A percentile compares a stretch with the other conserved stretches of the same genome.
These are phyloP conservation scores for Pseudogymnoascus sp. DNA, from an alignment of 2,329 filamentous ascomycete species.

Conservation along the genomic window DNA sequence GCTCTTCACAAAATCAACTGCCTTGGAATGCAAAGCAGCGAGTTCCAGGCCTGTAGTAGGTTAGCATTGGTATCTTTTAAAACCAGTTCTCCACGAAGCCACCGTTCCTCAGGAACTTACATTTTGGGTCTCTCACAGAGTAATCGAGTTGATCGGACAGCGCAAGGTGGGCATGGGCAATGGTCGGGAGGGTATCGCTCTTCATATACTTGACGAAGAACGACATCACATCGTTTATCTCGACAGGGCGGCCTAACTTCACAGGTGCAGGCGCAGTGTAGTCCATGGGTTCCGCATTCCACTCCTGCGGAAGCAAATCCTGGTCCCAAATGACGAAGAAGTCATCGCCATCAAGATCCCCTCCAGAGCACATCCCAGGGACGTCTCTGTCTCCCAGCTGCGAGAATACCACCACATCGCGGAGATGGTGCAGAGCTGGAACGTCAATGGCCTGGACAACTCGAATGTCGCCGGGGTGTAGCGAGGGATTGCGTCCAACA, in stretches of 20 bases:
- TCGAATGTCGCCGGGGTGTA: constrained; percentile 87
- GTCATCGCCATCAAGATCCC: constrained; percentile 92
- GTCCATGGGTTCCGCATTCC: constrained; percentile 73
- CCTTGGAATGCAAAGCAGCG: constrained; percentile 76
- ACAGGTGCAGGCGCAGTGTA: constrained; percentile 55
- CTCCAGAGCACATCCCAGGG: constrained; percentile 90
- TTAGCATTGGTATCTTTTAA: constrained; percentile 12
- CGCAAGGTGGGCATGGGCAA: constrained; percentile 77
- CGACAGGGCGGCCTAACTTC: constrained; percentile 55
- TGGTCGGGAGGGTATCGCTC: constrained; percentile 71
- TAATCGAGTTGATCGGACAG: constrained; percentile 55
- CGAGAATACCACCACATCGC: constrained; percentile 82
- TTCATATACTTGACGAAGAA: constrained; percentile 95
- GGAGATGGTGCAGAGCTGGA: constrained; percentile 65
- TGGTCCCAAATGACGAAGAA: constrained; percentile 91
- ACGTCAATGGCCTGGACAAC: constrained; percentile 78
- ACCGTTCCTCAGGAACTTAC: constrained; percentile 45
- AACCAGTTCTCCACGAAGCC: background rate
- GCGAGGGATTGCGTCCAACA: constrained; percentile 83
- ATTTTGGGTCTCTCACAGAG: constrained; percentile 63
- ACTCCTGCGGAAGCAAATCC: constrained; percentile 59
- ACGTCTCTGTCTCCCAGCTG: constrained; percentile 76
- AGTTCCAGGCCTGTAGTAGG: constrained; percentile 51
- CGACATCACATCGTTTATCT: constrained; percentile 63
- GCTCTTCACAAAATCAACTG: constrained; percentile 92